These are phyloP conservation scores for Pyricularia sp. DNA, from an alignment of 2,329 filamentous ascomycete species.

Conservation along the genomic window DNA sequence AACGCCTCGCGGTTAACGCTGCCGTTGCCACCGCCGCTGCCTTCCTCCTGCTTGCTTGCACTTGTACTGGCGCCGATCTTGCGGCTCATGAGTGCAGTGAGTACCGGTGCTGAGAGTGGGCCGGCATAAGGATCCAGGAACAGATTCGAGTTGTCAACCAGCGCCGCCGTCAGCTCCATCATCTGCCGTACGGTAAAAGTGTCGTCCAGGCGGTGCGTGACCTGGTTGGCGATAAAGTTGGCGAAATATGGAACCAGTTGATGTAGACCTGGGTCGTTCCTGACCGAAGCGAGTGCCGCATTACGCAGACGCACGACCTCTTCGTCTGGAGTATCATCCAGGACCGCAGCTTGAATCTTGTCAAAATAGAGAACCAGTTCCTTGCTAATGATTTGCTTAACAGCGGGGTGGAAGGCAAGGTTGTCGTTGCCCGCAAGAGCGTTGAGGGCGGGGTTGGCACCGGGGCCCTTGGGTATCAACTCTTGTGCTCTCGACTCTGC, in stretches of 20 bases:
- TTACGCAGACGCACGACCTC: constrained; percentile 58
- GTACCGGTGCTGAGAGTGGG: constrained; percentile 66
- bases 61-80: constrained; percentile 48
- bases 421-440: constrained; percentile 76
- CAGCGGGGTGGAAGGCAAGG: constrained; percentile 70
- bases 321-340: constrained; percentile 79
- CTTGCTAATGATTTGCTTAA: constrained; percentile 93
- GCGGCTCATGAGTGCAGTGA: constrained; percentile 81
- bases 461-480: constrained; percentile 77
- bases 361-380: constrained; percentile 96
- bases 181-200: constrained; percentile 80
- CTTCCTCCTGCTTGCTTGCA: background rate
- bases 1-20: constrained; percentile 34
- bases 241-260: constrained; percentile 95
- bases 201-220: constrained; percentile 86
- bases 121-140: constrained; percentile 54
- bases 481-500: constrained; percentile 75
- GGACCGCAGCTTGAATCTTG: constrained; percentile 77
- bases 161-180: constrained; percentile 76
- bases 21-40: constrained; percentile 18
- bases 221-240: constrained; percentile 88
- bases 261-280: constrained; percentile 83
- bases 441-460: constrained; percentile 73
- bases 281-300: constrained; percentile 73
- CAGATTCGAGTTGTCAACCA: constrained; percentile 72